These are phyloP conservation scores for Bacterosira constricta DNA, from an alignment of 108 stramenopile species.

Conservation along the genomic window DNA sequence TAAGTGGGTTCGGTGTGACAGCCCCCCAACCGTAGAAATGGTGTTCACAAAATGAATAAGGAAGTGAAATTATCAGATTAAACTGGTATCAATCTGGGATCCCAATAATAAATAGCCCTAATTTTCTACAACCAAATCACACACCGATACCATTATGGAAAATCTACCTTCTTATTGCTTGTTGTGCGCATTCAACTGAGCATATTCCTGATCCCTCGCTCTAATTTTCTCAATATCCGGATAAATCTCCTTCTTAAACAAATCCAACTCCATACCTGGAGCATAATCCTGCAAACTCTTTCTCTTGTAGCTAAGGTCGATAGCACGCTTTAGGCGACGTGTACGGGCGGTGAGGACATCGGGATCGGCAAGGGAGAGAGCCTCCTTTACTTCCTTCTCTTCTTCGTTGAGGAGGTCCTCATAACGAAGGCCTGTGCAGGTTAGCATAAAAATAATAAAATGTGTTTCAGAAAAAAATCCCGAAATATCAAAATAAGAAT, in stretches of 20 bases:
- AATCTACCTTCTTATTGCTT: conserved; percentile 32
- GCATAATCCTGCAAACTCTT: conserved; percentile 87
- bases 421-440: conserved; percentile 84
- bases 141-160: background rate
- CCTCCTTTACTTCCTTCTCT: conserved; percentile 77
- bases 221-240: conserved; percentile 77
- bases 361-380: conserved; percentile 79
- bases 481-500: too few relatives aligned
- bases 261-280: conserved; percentile 66
- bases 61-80: background rate
- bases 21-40: too few relatives aligned
- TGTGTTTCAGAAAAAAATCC: too few relatives aligned
- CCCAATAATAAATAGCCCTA: background rate
- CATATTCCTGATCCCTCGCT: conserved; percentile 81
- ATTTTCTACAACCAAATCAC: background rate
- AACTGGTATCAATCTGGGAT: background rate
- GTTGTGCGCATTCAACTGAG: conserved; percentile 79
- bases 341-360: conserved; percentile 81
- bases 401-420: conserved; percentile 86
- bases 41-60: too few relatives aligned
- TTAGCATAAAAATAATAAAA: too few relatives aligned
- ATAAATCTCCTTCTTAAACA: conserved; percentile 80
- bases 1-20: too few relatives aligned
- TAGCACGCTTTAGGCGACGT: conserved; percentile 87
- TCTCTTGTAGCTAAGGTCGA: conserved; percentile 85